phyloP scores from a whole-genome alignment of 805 yeast species.

The Blastobotrys mokoenaii region DNA sequence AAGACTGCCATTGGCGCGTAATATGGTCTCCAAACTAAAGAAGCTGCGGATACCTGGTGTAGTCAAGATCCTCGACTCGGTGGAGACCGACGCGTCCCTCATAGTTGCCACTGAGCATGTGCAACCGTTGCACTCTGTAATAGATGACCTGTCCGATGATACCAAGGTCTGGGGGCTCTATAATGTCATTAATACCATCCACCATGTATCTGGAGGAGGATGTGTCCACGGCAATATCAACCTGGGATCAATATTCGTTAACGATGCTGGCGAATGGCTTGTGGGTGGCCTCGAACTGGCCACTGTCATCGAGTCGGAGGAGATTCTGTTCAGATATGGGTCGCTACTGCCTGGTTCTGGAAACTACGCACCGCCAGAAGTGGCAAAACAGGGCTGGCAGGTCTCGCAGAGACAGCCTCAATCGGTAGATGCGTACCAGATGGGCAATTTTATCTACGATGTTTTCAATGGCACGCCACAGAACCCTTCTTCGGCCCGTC shows the following conservation, averaged over 20 bases:
- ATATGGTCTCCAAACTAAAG: slow-evolving; percentile 41
- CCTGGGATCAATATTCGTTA: slow-evolving; percentile 48
- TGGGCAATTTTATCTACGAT: slow-evolving; percentile 48
- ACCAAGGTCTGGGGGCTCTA: slow-evolving; percentile 47
- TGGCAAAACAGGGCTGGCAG: slow-evolving; percentile 37
- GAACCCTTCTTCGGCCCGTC: not conserved
- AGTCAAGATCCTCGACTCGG: slow-evolving; percentile 50
- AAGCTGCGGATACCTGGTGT: slow-evolving; percentile 64
- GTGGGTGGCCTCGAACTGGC: slow-evolving; percentile 72
- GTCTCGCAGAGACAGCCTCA: slow-evolving; percentile 24
- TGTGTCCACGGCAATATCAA: slow-evolving; percentile 60
- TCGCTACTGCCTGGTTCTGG: slow-evolving; percentile 28
- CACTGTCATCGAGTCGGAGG: slow-evolving; percentile 41
- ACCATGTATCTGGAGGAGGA: slow-evolving; percentile 42
- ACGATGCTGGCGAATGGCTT: slow-evolving; percentile 71
- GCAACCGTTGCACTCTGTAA: slow-evolving; percentile 38
- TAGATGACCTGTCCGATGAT: slow-evolving; percentile 28
- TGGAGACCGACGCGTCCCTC: slow-evolving; percentile 49
- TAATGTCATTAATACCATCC: slow-evolving; percentile 42
- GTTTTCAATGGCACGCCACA: slow-evolving; percentile 31
- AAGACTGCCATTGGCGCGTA: slow-evolving; percentile 34
- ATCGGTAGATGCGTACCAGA: slow-evolving; percentile 51
- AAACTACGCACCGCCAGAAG: slow-evolving; percentile 47
- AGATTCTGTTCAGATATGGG: slow-evolving; percentile 31
- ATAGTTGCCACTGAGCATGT: slow-evolving; percentile 65